A percentile compares a stretch with the other conserved stretches of the same genome.
Conservation (phyloP, 257 asterid genomes). For the Rauvolfia tetraphylla region DNA sequence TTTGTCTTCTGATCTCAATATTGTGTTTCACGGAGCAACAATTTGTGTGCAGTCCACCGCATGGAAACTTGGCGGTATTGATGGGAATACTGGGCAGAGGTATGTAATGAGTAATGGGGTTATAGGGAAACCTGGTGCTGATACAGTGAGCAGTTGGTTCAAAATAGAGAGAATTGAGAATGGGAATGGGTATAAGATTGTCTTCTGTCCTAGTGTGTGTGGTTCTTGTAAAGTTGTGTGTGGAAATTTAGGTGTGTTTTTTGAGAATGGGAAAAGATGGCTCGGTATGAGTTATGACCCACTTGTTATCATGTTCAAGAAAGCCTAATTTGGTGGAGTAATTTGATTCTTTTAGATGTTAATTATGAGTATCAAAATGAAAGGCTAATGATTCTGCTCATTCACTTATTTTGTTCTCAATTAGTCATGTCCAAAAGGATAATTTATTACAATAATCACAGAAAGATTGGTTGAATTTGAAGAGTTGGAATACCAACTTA, state of each 20-base stretch:
- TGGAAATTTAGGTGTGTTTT: slow-evolving; percentile 44
- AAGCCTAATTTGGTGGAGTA: slow-evolving; percentile 12
- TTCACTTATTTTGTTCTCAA: too few species aligned
- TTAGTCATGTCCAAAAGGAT: too few species aligned
- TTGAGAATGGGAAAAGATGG: slow-evolving; percentile 46
- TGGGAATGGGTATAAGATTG: slow-evolving; percentile 37
- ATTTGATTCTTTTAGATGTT: too few species aligned
- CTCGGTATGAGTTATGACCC: slow-evolving; percentile 45
- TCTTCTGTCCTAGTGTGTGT: slow-evolving; percentile 50
- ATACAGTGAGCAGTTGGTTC: slow-evolving; percentile 50
- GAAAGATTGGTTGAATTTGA: too few species aligned
- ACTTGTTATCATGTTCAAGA: slow-evolving; percentile 35
- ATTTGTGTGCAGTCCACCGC: slow-evolving; percentile 51
- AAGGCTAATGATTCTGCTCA: too few species aligned
- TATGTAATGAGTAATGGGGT: slow-evolving; percentile 45
- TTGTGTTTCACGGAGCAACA: slow-evolving; percentile 45
- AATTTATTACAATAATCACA: too few species aligned
- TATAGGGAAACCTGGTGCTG: slow-evolving; percentile 38
- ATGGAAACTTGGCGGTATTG: slow-evolving; percentile 37
- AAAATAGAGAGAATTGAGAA: slow-evolving; percentile 32
- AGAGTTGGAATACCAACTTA: too few species aligned
- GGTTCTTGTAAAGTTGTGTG: slow-evolving; percentile 33
- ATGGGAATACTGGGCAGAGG: slow-evolving; percentile 28
- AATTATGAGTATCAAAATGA: too few species aligned
- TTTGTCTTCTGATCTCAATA: slow-evolving; percentile 35